phyloP scores from a whole-genome alignment of 1,139 yeast genomes.

The Yamadazyma jaroonii region DNA sequence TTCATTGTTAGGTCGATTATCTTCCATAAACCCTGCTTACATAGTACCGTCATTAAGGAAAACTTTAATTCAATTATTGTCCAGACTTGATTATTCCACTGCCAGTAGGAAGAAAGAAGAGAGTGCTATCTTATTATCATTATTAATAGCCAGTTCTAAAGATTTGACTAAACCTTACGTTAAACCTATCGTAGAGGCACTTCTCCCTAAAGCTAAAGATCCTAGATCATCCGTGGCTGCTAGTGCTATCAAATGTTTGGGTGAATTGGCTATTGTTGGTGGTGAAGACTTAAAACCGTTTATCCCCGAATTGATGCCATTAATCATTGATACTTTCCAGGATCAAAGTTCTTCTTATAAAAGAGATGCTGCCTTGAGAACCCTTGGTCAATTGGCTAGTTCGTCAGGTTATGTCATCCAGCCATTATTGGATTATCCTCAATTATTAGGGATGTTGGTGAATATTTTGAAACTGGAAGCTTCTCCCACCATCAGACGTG shows the following conservation, averaged over 20 bases:
- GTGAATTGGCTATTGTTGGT: slow-evolving; percentile 84
- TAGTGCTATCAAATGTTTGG: slow-evolving; percentile 83
- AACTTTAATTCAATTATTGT: slow-evolving; percentile 77
- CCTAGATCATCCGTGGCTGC: slow-evolving; percentile 77
- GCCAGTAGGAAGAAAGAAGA: slow-evolving; percentile 82
- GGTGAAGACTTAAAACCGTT: slow-evolving; percentile 81
- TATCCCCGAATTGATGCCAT: slow-evolving; percentile 77
- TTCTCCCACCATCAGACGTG: slow-evolving; percentile 71
- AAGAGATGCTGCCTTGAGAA: slow-evolving; percentile 83
- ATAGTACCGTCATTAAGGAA: slow-evolving; percentile 90
- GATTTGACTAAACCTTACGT: slow-evolving; percentile 86
- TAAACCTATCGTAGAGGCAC: slow-evolving; percentile 81
- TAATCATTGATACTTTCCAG: slow-evolving; percentile 81
- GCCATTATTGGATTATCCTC: slow-evolving; percentile 90
- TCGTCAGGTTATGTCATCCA: slow-evolving; percentile 95
- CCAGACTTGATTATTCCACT: slow-evolving; percentile 79
- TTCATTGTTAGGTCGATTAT: slow-evolving; percentile 75
- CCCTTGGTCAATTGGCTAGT: slow-evolving; percentile 85
- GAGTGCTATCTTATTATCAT: slow-evolving; percentile 71
- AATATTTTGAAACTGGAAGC: slow-evolving; percentile 79
- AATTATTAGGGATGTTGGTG: slow-evolving; percentile 75
- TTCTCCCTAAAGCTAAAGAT: slow-evolving; percentile 76
- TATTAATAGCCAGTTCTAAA: slow-evolving; percentile 73
- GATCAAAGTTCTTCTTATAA: slow-evolving; percentile 86
- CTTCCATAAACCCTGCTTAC: slow-evolving; percentile 89